These are phyloP conservation scores for Ogataea philodendri DNA, from an alignment of 805 yeast species.

Conservation along the genomic window DNA sequence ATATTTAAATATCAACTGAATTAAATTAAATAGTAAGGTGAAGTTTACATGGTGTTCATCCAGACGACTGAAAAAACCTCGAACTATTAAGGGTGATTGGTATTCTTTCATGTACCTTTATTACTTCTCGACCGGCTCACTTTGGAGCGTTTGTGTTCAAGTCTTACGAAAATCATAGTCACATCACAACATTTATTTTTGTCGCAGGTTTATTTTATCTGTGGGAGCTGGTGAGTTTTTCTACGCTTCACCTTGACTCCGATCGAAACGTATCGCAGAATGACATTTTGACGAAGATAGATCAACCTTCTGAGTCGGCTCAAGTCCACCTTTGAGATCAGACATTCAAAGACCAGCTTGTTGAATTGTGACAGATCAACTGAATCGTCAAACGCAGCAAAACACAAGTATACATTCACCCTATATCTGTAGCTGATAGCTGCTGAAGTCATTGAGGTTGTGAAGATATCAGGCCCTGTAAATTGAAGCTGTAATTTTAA, in stretches of 20 bases:
- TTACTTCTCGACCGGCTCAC: too few species aligned
- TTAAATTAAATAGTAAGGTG: too few species aligned
- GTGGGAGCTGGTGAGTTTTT: not conserved
- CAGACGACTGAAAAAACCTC: too few species aligned
- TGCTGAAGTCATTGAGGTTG: not conserved
- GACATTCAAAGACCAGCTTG: conserved; percentile 7
- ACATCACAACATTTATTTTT: too few species aligned
- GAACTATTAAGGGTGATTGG: too few species aligned
- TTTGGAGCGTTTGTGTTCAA: too few species aligned
- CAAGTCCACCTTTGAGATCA: conserved; percentile 9
- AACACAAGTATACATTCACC: conserved; percentile 9
- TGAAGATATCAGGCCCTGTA: conserved; percentile 12
- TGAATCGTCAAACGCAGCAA: conserved; percentile 7
- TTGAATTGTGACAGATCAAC: conserved; percentile 12
- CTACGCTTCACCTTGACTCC: conserved; percentile 4
- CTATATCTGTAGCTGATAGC: conserved; percentile 5
- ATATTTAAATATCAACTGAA: too few species aligned
- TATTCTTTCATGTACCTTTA: too few species aligned
- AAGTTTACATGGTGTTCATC: too few species aligned
- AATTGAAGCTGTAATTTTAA: conserved; percentile 8
- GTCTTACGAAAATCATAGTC: too few species aligned
- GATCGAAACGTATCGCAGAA: conserved; percentile 3
- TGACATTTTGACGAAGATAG: conserved; percentile 1
- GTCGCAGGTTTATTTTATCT: too few species aligned
- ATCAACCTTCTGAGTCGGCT: conserved; percentile 6